Conservation (phyloP, 768 basidiomycete genomes). For the Exidia glandulosa region DNA sequence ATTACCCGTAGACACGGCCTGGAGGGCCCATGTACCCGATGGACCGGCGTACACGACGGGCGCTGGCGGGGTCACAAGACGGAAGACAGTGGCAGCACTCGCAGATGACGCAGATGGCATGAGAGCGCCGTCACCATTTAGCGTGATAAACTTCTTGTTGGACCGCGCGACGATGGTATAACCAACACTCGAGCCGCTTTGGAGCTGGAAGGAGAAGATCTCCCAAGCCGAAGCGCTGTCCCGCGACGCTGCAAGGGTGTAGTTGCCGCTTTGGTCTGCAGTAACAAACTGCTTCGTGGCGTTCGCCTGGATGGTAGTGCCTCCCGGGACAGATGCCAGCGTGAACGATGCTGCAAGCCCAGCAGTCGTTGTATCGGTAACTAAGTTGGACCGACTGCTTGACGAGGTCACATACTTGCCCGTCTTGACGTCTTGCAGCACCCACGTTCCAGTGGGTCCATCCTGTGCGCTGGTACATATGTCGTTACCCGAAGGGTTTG, state of each 20-base stretch:
- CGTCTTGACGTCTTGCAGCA: conserved; percentile 15
- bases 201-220: not conserved
- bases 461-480: conserved; percentile 16
- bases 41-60: conserved; percentile 12
- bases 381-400: conserved; percentile 14
- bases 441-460: conserved; percentile 22
- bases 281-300: conserved; percentile 20
- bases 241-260: conserved; percentile 20
- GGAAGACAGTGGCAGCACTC: not conserved
- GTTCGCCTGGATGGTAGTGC: conserved; percentile 18
- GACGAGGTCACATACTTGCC: conserved; percentile 16
- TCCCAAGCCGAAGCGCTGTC: conserved; percentile 19
- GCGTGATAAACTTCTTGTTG: not conserved
- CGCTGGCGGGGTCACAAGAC: not conserved
- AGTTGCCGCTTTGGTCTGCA: conserved; percentile 19
- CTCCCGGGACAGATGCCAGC: conserved; percentile 20
- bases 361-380: conserved; percentile 13
- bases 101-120: not conserved
- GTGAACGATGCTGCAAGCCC: conserved; percentile 16
- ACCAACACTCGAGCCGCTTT: not conserved
- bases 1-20: conserved; percentile 13
- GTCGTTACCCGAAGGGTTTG: conserved; percentile 12
- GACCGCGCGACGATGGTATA: not conserved
- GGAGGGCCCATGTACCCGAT: conserved; percentile 20
- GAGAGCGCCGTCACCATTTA: not conserved